Base-by-base conservation (phyloP, 2,329 filamentous ascomycete genomes). In the Aureobasidium sp. region DNA sequence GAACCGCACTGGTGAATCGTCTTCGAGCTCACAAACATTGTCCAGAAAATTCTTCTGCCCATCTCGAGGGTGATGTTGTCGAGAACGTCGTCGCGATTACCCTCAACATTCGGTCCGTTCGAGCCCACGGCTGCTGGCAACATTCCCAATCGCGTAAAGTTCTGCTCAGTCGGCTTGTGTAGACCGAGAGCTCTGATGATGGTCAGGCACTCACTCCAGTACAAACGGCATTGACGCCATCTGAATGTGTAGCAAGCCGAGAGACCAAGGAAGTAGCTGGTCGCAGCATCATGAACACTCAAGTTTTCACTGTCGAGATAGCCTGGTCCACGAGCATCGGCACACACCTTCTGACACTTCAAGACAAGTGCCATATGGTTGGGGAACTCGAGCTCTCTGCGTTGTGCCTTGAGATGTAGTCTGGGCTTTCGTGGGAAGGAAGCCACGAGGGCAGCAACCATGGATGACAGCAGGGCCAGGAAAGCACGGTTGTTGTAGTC, bases 1-100 rank as follows among this genome's bases (percentile, higher is more conserved):
- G 84, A 83, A 37, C 90, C 90, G 19, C 94, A 77, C 70, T 96
- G 91, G 61, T 88, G 83, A 72, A 95, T 84, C 0, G 90, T 64
- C 65, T 86, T 82, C 63, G 90, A 83, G 37, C 87, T 87, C 5
- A 91, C 83, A 64, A 94, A 85, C 67, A 91, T 81, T 24, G 89
- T 87, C 86, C 91, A 96, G 72, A 95, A 96, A 44, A 96, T 74
- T 40, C 83, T 78, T 44, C 80, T 78, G 5, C 80, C 81, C 63
- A 85, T 86, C 65, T 81, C 77, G 62, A 77, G 72, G 4, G 77
- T 80, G 63, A 81, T 79, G 67, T 74, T 70, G 67, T 79, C 77
- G 15, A 75, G 64, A 37, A 71, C 70, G 33, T 72, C 66, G 45
- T 77, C 75, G 22, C 69, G 69, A 19, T 67, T 72, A 22, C 71